Evolutionary conservation across 1,284 basidiomycete species (phyloP).

Genomic region (Fomitiporia mediterranea): DNA sequence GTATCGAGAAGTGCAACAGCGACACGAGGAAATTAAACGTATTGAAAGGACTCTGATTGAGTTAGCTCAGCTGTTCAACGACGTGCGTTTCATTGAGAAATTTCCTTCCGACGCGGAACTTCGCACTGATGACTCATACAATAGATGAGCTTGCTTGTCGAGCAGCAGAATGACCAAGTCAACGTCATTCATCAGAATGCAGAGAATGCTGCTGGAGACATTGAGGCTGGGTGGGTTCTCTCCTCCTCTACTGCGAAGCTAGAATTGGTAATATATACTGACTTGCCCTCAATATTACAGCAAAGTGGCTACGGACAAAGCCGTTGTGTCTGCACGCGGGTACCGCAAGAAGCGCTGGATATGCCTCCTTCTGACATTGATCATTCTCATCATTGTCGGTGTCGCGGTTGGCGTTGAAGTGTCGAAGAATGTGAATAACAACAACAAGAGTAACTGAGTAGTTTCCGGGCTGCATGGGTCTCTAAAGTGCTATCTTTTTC

Average conservation of each 20-base stretch:
- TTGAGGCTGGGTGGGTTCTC: slow-evolving; percentile 70
- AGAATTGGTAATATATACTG: too few species aligned
- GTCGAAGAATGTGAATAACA: slow-evolving; percentile 30
- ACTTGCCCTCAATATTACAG: slow-evolving; percentile 34
- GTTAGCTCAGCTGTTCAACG: slow-evolving; percentile 93
- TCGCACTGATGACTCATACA: slow-evolving; percentile 5
- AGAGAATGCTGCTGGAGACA: slow-evolving; percentile 69
- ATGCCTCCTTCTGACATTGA: slow-evolving; percentile 72
- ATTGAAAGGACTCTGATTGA: slow-evolving; percentile 93
- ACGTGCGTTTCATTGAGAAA: slow-evolving; percentile 44
- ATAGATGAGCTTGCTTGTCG: slow-evolving; percentile 85
- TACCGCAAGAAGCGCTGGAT: slow-evolving; percentile 95
- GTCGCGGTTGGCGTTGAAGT: slow-evolving; percentile 58
- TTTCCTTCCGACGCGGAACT: background rate
- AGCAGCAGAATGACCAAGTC: slow-evolving; percentile 89
- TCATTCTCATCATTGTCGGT: slow-evolving; percentile 60
- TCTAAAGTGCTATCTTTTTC: slow-evolving; percentile 26
- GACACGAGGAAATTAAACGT: slow-evolving; percentile 92
- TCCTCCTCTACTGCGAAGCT: background rate
- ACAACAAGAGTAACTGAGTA: slow-evolving; percentile 22
- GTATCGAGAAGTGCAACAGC: slow-evolving; percentile 93
- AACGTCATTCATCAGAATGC: slow-evolving; percentile 76
- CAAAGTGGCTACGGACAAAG: slow-evolving; percentile 78
- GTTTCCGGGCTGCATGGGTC: too few species aligned
- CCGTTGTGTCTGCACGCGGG: slow-evolving; percentile 80